These are phyloP conservation scores for Echites panduratus DNA, from an alignment of 257 asterid species.

Conservation along the genomic window DNA sequence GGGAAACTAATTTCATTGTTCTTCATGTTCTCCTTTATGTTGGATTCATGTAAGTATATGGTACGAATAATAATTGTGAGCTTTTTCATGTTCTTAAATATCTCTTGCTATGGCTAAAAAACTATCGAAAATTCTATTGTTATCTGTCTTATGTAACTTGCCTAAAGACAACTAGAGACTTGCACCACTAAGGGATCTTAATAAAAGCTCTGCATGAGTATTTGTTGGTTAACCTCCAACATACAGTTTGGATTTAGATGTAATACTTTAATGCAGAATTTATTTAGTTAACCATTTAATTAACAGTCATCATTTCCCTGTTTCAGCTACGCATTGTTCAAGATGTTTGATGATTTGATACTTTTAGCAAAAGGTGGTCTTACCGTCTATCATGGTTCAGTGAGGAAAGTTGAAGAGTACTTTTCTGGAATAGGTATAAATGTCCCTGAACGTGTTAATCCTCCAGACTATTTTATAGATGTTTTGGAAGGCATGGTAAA, in stretches of 20 bases:
- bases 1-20: not conserved
- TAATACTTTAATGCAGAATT: not conserved
- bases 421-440: constrained; percentile 51
- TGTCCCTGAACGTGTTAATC: constrained; percentile 89
- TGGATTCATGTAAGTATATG: not conserved
- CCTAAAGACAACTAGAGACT: constrained; percentile 3
- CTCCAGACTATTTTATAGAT: constrained; percentile 85
- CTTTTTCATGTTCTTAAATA: not conserved
- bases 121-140: not conserved
- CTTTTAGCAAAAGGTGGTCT: constrained; percentile 96
- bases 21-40: not conserved
- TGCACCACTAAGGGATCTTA: not conserved
- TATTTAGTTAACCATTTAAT: not conserved
- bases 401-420: constrained; percentile 77
- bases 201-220: not conserved
- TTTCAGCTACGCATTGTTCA: constrained; percentile 81
- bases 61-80: not conserved
- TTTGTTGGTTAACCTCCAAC: not conserved
- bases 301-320: constrained; percentile 15
- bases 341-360: constrained; percentile 84
- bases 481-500: constrained; percentile 84
- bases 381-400: constrained; percentile 78
- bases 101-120: not conserved
- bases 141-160: not conserved
- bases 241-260: not conserved